phyloP scores from a whole-genome alignment of 805 yeast species.

The Isabelozyma pseudorhagii region DNA sequence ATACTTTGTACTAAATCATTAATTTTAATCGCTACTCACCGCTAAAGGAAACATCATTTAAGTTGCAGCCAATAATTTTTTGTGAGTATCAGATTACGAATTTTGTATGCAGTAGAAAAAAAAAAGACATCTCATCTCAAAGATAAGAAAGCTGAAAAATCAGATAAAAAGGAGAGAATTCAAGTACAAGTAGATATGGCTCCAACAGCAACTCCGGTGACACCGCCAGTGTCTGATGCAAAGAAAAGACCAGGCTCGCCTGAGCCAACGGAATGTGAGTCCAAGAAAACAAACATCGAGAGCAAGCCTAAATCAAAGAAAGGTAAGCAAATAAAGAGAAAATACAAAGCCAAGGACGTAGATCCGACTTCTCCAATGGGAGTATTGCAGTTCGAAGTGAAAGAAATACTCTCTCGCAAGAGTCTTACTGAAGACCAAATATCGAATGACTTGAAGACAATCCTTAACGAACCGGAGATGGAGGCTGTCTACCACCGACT shows the following conservation, averaged over 20 bases:
- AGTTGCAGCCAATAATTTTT: slow-evolving; percentile 4
- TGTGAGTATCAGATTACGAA: background rate
- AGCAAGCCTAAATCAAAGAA: slow-evolving; percentile 5
- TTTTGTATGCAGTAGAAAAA: background rate
- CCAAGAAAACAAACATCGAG: slow-evolving; percentile 4
- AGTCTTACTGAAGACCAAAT: slow-evolving; percentile 45
- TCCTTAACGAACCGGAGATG: slow-evolving; percentile 58
- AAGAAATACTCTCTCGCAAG: slow-evolving; percentile 46
- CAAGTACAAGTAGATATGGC: background rate
- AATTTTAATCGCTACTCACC: no score
- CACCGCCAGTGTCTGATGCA: background rate
- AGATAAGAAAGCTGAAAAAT: background rate
- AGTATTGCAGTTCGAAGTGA: slow-evolving; percentile 70
- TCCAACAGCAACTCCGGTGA: slow-evolving; percentile 1
- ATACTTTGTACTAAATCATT: background rate
- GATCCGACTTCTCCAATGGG: slow-evolving; percentile 84
- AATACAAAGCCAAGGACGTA: slow-evolving; percentile 57
- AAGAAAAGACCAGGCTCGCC: slow-evolving; percentile 9
- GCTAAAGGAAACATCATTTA: background rate
- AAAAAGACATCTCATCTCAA: background rate
- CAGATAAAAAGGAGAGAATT: background rate
- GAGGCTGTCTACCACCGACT: slow-evolving; percentile 53
- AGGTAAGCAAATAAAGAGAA: slow-evolving; percentile 34
- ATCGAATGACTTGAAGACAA: slow-evolving; percentile 60
- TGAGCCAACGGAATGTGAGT: slow-evolving; percentile 1